Base-by-base conservation (phyloP, 768 basidiomycete species). In the Rubroboletus pulcherrimus region DNA sequence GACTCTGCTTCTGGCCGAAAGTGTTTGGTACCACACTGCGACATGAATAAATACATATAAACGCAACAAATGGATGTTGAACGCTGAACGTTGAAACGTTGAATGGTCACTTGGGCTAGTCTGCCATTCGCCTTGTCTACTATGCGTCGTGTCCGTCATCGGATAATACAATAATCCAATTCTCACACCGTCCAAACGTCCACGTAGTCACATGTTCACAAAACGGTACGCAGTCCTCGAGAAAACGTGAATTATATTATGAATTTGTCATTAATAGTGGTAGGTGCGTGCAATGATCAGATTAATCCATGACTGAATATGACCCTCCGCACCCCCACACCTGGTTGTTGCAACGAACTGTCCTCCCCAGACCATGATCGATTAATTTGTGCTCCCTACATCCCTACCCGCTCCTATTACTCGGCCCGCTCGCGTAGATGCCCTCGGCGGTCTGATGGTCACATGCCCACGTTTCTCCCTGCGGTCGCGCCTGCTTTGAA, bases 251-350 rank as follows among this genome's bases (percentile, higher is more conserved):
- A 40, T 40, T 44, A 33, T 39, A 50, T 21, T 38, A 48, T 60
- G 52, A 30, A 53, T n/a, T 50, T 42, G 40, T 7, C 15, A 37
- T 17, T 35, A 35, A 35, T 34, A 34, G 34, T 35, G 35, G 7
- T 17, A 17, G 17, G 8, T 37, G 37, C 7, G 15, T 15, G 37
- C 17, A 17, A 17, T 55, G 57, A 48, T 56, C 58, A 66, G 56
- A 64, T 67, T 64, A 64, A 64, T 61, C 62, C 65, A 54, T 64
- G 51, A 67, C 53, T 52, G 39, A 14, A 24, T 37, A 19, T 21
- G 31, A 45, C 39, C 14, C 38, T n/a, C 43, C 24, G 4, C 24
- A 24, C n/a, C n/a, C n/a, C 24, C 4, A 24, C 24, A 24, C 24
- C 24, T 24, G 24, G 24, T 24, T 4, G 24, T 24, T 4, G 24